Evolutionary conservation across 164 flowering plant species (phyloP).

Genomic region (Aristolochia californica): DNA sequence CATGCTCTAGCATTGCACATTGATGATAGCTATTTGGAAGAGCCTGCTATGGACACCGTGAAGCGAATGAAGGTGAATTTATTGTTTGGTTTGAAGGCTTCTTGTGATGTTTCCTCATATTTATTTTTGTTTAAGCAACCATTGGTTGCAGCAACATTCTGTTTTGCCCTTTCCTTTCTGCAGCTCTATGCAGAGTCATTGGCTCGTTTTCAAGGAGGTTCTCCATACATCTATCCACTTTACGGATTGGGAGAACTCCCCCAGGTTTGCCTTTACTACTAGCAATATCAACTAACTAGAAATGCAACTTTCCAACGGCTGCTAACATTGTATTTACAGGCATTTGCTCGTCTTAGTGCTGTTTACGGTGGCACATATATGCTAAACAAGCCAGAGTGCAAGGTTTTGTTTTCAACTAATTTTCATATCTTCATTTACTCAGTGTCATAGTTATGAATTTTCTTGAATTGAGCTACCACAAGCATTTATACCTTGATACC

Average conservation of each 20-base stretch:
- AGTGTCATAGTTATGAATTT: background rate
- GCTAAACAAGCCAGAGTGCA: slow-evolving; percentile 94
- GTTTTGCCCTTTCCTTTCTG: slow-evolving; percentile 2
- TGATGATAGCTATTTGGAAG: slow-evolving; percentile 69
- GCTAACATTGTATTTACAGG: slow-evolving; percentile 28
- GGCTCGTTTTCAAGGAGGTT: slow-evolving; percentile 90
- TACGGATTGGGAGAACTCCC: slow-evolving; percentile 94
- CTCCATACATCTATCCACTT: slow-evolving; percentile 90
- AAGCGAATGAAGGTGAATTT: slow-evolving; percentile 72
- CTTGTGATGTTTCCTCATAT: background rate
- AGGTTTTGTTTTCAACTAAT: slow-evolving; percentile 31
- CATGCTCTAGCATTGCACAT: slow-evolving; percentile 87
- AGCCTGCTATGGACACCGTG: slow-evolving; percentile 74
- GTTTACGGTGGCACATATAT: slow-evolving; percentile 99
- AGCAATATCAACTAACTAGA: too few relatives aligned
- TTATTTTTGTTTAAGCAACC: background rate
- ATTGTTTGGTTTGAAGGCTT: background rate
- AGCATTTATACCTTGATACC: background rate
- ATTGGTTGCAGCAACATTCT: background rate
- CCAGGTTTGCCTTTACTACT: slow-evolving; percentile 42
- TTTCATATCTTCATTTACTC: background rate
- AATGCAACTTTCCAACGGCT: background rate
- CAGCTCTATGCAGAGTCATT: slow-evolving; percentile 91
- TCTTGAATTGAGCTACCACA: too few relatives aligned
- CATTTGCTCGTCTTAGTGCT: slow-evolving; percentile 95